Conservation (phyloP, 257 asterid genomes). For the Solanum pinnatisectum region DNA sequence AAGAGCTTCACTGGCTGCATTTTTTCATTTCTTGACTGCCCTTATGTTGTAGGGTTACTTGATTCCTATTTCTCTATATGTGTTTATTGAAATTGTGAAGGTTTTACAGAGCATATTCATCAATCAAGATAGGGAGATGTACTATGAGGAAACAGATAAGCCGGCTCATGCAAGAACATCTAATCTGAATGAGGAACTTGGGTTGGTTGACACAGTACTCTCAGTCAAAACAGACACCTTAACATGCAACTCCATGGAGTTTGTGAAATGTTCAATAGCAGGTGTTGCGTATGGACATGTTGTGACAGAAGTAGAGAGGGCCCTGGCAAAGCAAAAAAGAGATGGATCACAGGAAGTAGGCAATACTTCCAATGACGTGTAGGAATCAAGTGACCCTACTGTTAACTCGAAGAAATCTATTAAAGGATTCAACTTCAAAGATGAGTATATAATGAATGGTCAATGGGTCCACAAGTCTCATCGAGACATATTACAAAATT, state of each 20-base stretch:
- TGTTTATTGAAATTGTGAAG: constrained; percentile 85
- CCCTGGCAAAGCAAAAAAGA: no score
- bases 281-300: no score
- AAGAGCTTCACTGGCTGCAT: constrained; percentile 47
- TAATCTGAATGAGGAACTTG: constrained; percentile 91
- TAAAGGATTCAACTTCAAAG: constrained; percentile 78
- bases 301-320: no score
- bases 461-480: constrained; percentile 61
- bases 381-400: constrained; percentile 6
- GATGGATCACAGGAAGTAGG: no score
- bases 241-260: constrained; percentile 95
- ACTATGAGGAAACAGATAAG: constrained; percentile 59
- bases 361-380: constrained; percentile 8
- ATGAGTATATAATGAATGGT: constrained; percentile 84
- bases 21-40: constrained; percentile 80
- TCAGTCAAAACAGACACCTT: constrained; percentile 96
- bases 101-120: constrained; percentile 74
- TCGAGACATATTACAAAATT: constrained; percentile 59
- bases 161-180: constrained; percentile 96
- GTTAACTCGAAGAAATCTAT: constrained; percentile 25
- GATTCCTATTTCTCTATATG: constrained; percentile 81
- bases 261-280: constrained; percentile 78
- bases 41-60: constrained; percentile 87
- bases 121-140: constrained; percentile 78
- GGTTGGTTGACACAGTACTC: constrained; percentile 59